These are phyloP conservation scores for Barnettozyma vustinii DNA, from an alignment of 805 yeast genomes.

Conservation along the genomic window DNA sequence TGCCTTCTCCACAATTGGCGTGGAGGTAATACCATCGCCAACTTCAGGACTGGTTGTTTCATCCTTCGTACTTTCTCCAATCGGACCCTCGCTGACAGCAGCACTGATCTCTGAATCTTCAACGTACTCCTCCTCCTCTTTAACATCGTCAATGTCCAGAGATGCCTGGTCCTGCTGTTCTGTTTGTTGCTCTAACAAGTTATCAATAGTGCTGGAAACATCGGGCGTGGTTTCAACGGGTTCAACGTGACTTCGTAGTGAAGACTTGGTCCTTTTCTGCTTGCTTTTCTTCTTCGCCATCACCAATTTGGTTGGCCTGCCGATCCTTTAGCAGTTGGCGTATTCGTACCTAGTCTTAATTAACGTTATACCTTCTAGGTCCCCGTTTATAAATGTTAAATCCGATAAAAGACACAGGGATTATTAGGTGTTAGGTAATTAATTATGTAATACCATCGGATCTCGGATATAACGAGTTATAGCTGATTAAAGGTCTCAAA, in stretches of 20 bases:
- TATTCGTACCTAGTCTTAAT: too few relatives aligned
- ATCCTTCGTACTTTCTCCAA: constrained; percentile 1
- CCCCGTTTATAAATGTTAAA: not conserved
- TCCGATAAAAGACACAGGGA: not conserved
- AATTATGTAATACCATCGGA: too few relatives aligned
- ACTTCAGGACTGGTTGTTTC: not conserved
- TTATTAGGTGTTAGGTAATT: not conserved
- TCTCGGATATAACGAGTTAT: not conserved
- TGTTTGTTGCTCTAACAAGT: not conserved
- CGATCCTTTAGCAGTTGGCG: not conserved
- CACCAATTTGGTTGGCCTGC: not conserved
- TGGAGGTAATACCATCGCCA: not conserved
- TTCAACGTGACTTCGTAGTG: not conserved
- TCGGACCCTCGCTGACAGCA: not conserved
- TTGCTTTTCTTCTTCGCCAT: constrained; percentile 1
- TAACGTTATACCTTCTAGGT: too few relatives aligned
- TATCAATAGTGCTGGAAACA: not conserved
- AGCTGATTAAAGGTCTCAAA: too few relatives aligned
- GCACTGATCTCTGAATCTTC: not conserved
- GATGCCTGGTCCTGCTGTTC: not conserved
- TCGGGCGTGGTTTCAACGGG: not conserved
- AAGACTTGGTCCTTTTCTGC: not conserved
- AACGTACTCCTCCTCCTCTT: not conserved
- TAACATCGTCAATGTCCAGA: not conserved
- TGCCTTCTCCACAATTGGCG: not conserved